Evolutionary conservation across 108 stramenopile species (phyloP).

Genomic region (Cyclotella cryptica): DNA sequence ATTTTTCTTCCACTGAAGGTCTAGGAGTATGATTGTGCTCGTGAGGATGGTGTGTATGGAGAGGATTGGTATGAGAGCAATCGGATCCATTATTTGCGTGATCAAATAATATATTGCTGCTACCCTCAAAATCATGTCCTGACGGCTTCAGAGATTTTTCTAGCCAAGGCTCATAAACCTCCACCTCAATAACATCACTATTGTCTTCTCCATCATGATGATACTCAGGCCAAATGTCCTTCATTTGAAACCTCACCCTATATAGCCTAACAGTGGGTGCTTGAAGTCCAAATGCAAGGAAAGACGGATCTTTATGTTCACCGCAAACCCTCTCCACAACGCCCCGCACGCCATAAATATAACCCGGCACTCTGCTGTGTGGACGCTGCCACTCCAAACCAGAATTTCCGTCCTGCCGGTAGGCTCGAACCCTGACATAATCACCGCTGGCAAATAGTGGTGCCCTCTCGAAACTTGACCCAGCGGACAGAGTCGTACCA

Average conservation of each 20-base stretch:
- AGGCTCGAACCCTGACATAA: constrained; percentile 49
- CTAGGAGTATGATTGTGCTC: constrained; percentile 50
- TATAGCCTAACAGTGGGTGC: constrained; percentile 50
- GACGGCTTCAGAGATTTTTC: constrained; percentile 22
- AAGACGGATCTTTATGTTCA: constrained; percentile 54
- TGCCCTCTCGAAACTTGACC: not conserved
- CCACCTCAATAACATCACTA: constrained; percentile 52
- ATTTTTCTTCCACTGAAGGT: constrained; percentile 43
- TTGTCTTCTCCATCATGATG: not conserved
- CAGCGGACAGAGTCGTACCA: not conserved
- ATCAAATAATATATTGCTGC: constrained; percentile 49
- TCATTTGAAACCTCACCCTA: constrained; percentile 44
- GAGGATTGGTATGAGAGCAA: constrained; percentile 26
- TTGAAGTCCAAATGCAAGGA: constrained; percentile 53
- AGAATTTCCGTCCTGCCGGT: constrained; percentile 5
- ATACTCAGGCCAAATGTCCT: constrained; percentile 51
- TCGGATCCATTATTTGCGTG: constrained; percentile 40
- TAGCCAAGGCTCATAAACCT: constrained; percentile 69
- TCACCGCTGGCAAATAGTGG: constrained; percentile 51
- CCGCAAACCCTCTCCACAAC: constrained; percentile 49
- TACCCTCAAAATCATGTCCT: constrained; percentile 47
- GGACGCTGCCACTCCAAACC: constrained; percentile 60
- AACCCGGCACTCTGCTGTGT: constrained; percentile 63
- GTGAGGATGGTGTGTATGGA: constrained; percentile 27
- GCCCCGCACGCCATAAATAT: constrained; percentile 60